Evolutionary conservation across 2,329 filamentous ascomycete species (phyloP), one percentile per base, ranked within the genome.

Genomic region (Cladosporium cucumerinum): DNA sequence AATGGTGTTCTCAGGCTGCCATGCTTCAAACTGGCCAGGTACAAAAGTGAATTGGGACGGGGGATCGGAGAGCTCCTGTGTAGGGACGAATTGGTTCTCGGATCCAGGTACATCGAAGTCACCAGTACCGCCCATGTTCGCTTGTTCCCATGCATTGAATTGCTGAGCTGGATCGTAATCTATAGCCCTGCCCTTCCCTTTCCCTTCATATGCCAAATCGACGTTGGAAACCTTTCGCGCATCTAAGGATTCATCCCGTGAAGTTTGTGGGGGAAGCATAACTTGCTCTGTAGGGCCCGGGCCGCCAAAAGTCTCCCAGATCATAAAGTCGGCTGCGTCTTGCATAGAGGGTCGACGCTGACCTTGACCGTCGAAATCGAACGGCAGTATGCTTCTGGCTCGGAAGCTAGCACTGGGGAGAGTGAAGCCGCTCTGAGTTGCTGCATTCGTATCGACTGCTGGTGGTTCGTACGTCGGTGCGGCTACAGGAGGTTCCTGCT

Each of bases 301-400:
- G 8, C 58, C n/a, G 10, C 30, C 23, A 23, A 64, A 64, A n/a
- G 62, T 64, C 30, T 64, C 62, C 55, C 54, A 59, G 8, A 64
- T 21, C 30, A 64, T 64, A 1, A n/a, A 25, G 21, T 64, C 55
- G 11, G 62, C 62, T 11, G 62, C 62, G 18, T 59, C 54, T 28
- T 64, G 62, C 62, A 64, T 64, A 16, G 62, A 64, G 6, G 60
- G 32, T 23, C 49, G 60, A 6, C 60, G 60, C n/a, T 28, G 60
- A n/a, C 58, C 21, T 11, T 39, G 28, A 12, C n/a, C 43, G 34
- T 36, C 14, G 2, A 23, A 26, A 16, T 18, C 16, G 51, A 30
- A 23, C 0, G 51, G 18, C 26, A 32, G 26, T 30, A 54, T 54
- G 18, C 51, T 54, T 18, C 51, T 28, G 16, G 25, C 25, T 10